Conservation (phyloP, 176 grass and related monocot species). For the Aegilops longissima region DNA sequence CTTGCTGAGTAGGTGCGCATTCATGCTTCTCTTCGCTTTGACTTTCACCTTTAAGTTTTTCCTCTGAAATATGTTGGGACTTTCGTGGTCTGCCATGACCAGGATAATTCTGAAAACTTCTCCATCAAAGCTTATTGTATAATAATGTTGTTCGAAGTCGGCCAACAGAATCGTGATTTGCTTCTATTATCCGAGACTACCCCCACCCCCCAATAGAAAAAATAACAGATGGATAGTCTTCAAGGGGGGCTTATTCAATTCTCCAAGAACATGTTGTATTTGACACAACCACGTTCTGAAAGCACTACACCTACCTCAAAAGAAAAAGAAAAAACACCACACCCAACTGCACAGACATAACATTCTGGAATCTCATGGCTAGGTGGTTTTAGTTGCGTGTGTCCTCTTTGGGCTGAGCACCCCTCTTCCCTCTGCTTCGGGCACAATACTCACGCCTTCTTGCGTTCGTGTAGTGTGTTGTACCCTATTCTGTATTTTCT, state of each 20-base stretch:
- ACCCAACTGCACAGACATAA: background rate
- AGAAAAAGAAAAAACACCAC: slow-evolving; percentile 33
- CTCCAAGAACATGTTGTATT: slow-evolving; percentile 51
- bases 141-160: slow-evolving; percentile 29
- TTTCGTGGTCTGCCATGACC: background rate
- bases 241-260: slow-evolving; percentile 22
- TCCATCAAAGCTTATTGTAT: background rate
- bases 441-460: no score
- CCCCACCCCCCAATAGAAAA: slow-evolving; percentile 26
- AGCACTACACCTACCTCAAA: background rate
- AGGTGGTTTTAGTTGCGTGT: no score
- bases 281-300: slow-evolving; percentile 24
- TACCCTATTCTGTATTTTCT: no score
- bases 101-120: background rate
- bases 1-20: slow-evolving; percentile 25
- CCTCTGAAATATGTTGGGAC: slow-evolving; percentile 3
- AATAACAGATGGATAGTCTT: slow-evolving; percentile 6
- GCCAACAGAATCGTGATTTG: slow-evolving; percentile 40
- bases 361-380: no score
- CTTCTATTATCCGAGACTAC: background rate
- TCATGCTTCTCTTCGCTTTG: background rate
- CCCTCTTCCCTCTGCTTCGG: no score
- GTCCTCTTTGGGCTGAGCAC: no score
- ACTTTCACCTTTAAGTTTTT: background rate
- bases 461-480: no score